A percentile compares a stretch with the other conserved stretches of the same genome.
These are phyloP conservation scores for Mortierella sp. DNA, from an alignment of 371 early-diverging fungal species.

Conservation along the genomic window DNA sequence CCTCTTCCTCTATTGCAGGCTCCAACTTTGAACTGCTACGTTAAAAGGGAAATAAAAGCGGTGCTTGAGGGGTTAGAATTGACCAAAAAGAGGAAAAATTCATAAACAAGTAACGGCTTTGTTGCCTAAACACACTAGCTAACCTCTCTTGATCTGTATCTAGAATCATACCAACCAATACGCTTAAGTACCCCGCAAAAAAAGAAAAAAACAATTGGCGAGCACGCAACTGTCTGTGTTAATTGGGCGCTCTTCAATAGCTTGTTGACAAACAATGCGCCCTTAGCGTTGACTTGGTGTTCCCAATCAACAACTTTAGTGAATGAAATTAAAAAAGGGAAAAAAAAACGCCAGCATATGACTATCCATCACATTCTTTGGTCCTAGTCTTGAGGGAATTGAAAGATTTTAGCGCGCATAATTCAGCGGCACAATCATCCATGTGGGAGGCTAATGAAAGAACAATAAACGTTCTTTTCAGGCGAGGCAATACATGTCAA, in stretches of 20 bases:
- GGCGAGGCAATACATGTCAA: not conserved
- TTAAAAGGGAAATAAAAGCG: not conserved
- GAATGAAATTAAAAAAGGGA: not conserved
- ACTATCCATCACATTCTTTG: too few relatives aligned
- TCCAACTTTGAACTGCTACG: not conserved
- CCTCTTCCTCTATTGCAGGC: too few relatives aligned
- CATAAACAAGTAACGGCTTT: not conserved
- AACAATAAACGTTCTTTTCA: not conserved
- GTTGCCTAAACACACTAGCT: slow-evolving; percentile 1
- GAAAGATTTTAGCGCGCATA: too few relatives aligned
- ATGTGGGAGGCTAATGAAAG: not conserved
- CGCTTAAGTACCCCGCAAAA: not conserved
- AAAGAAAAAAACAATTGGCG: not conserved
- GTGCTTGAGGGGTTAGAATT: slow-evolving; percentile 3
- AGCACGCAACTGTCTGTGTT: not conserved
- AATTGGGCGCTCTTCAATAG: not conserved
- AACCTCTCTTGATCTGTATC: not conserved
- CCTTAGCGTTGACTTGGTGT: not conserved
- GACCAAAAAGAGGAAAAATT: not conserved
- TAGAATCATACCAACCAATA: not conserved
- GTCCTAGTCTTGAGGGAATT: too few relatives aligned
- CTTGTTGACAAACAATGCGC: not conserved
- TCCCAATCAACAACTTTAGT: too few relatives aligned
- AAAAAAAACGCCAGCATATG: not conserved
- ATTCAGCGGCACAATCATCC: too few relatives aligned